Evolutionary conservation across 805 yeast species (phyloP), one percentile per base, ranked within the genome.

Genomic region (Candida patagonica): DNA sequence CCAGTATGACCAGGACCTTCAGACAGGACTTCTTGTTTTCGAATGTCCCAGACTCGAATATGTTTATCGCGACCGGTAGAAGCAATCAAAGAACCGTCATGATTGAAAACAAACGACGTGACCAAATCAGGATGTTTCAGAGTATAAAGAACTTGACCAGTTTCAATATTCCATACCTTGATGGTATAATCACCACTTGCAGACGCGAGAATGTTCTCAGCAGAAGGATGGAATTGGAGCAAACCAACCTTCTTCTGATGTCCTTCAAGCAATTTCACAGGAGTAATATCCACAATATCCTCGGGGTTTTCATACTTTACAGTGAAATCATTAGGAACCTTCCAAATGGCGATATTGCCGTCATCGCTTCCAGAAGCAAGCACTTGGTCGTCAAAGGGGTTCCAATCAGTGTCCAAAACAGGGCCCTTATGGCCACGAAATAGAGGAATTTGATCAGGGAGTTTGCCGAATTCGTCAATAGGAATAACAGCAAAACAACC

Each of bases 401-500:
- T 82, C 69, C 89, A 92, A 42, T 84, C 95, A 0, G 97, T 89
- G 63, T 92, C 99, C 50, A 92, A 71, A 26, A 92, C 96, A 6
- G 94, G 80, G 21, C 95, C 96, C 24, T 88, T 82, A 60, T 89
- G 98, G 12, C 98, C 98, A 54, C 96, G 76, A 62, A 89, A 92
- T 49, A 92, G 70, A 2, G 98, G 92, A 36, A 87, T 88, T 45
- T 80, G 76, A 52, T 92, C 99, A 3, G 96, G 96, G 6, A 88
- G 78, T 57, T 88, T 92, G 7, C 98, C 97, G 15, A 76, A 79
- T 60, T 89, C 96, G 6, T 60, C 58, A 20, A 85, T 66, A 2
- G 98, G 98, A 44, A 92, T 77, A 9, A 94, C 83, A 1, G 95
- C 96, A 67, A 92, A 88, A 0, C 97, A 94, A 39, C 99, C 99